A percentile compares a stretch with the other conserved stretches of the same genome.
Conservation (phyloP, 2,329 filamentous ascomycete genomes). For the Fusarium sp. region DNA sequence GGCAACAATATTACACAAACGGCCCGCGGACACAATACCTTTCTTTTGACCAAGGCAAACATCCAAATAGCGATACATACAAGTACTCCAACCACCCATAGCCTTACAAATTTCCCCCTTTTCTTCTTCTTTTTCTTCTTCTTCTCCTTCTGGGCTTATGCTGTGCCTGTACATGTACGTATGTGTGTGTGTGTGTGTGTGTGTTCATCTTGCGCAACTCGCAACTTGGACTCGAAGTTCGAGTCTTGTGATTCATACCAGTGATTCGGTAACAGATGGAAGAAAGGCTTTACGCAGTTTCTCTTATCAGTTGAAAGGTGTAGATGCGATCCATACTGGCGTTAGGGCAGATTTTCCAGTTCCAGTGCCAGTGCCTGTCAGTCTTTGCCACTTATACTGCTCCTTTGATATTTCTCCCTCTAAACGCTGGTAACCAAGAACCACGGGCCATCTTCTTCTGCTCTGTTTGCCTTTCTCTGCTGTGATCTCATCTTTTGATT, state of each 20-base stretch:
- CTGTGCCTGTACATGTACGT: conserved; percentile 28
- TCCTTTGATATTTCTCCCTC: background rate
- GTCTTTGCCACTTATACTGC: conserved; percentile 7
- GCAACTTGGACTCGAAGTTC: conserved; percentile 44
- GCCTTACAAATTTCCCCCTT: background rate
- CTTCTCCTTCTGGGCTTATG: conserved; percentile 17
- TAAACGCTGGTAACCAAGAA: background rate
- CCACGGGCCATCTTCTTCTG: background rate
- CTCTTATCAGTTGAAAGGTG: background rate
- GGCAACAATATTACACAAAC: conserved; percentile 10
- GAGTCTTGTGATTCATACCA: conserved; percentile 32
- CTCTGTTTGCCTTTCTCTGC: background rate
- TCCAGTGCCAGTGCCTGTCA: conserved; percentile 17
- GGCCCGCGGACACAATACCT: conserved; percentile 23
- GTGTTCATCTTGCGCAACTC: conserved; percentile 37
- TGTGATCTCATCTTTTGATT: background rate
- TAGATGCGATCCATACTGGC: background rate
- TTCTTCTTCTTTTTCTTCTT: background rate
- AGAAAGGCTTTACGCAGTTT: background rate
- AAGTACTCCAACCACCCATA: conserved; percentile 1
- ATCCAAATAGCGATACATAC: background rate
- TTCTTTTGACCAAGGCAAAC: conserved; percentile 19
- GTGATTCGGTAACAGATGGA: conserved; percentile 11
- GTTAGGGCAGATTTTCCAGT: background rate
- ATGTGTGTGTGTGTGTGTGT: conserved; percentile 4